Conservation (phyloP, 2,329 filamentous ascomycete species). For the Phyllosticta citribraziliensis region DNA sequence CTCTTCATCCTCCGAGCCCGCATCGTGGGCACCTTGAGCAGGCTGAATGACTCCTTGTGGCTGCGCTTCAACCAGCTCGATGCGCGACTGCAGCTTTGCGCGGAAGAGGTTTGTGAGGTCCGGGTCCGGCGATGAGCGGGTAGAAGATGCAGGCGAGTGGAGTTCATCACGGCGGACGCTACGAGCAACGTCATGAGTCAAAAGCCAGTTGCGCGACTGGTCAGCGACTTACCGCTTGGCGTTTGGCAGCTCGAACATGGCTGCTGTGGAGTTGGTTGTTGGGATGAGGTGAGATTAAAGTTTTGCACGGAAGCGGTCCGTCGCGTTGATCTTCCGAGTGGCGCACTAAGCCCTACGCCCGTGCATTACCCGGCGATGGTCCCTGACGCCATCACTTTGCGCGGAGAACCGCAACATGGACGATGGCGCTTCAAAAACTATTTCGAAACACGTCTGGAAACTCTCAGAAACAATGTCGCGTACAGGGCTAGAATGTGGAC, state of each 20-base stretch:
- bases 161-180: conserved; percentile 28
- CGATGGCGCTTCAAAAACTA: too few species aligned
- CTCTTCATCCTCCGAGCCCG: background rate
- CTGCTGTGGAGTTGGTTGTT: background rate
- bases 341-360: background rate
- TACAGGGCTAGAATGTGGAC: too few species aligned
- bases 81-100: conserved; percentile 17
- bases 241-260: background rate
- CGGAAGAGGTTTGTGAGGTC: conserved; percentile 22
- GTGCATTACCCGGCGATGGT: background rate
- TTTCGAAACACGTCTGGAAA: too few species aligned
- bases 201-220: background rate
- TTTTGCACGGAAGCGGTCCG: background rate
- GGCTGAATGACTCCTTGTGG: background rate
- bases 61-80: background rate
- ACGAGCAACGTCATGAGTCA: background rate
- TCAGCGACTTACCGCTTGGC: background rate
- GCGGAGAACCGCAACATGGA: too few species aligned
- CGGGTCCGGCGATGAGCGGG: conserved; percentile 26
- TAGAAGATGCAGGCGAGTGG: conserved; percentile 22
- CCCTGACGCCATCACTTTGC: background rate
- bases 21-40: background rate
- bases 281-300: background rate
- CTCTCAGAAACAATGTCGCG: too few species aligned
- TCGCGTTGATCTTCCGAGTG: background rate